Evolutionary conservation across 2,329 filamentous ascomycete genomes (phyloP).

Genomic region (Phaeophleospora eucalypticola): DNA sequence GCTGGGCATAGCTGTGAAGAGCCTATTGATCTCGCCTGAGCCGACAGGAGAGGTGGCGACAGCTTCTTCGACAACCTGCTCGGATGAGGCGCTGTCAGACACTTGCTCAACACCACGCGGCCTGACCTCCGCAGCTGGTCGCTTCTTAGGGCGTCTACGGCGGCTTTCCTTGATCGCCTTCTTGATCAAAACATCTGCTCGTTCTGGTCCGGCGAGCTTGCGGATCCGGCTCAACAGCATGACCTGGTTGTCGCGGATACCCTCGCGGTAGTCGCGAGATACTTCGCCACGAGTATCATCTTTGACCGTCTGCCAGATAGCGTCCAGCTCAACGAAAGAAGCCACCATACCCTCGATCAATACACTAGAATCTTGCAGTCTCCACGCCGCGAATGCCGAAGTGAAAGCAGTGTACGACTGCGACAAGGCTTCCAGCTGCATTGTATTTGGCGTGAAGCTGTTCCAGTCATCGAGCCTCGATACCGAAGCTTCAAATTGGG

Average conservation of each 20-base stretch:
- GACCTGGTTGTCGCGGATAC: constrained; percentile 75
- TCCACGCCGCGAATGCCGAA: constrained; percentile 79
- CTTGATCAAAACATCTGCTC: constrained; percentile 68
- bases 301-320: constrained; percentile 79
- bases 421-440: constrained; percentile 59
- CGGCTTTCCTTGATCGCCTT: constrained; percentile 70
- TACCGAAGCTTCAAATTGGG: constrained; percentile 71
- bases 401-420: constrained; percentile 70
- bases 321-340: constrained; percentile 78
- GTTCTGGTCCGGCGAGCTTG: constrained; percentile 66
- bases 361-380: constrained; percentile 72
- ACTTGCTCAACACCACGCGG: constrained; percentile 54
- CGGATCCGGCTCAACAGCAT: constrained; percentile 77
- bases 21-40: constrained; percentile 45
- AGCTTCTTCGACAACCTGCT: constrained; percentile 19
- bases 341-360: constrained; percentile 81
- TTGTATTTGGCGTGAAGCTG: constrained; percentile 61
- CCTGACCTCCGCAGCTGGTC: constrained; percentile 64
- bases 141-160: constrained; percentile 60
- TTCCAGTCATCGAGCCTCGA: constrained; percentile 63
- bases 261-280: constrained; percentile 70
- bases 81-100: constrained; percentile 13
- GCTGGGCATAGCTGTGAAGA: constrained; percentile 62
- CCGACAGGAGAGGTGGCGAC: constrained; percentile 17
- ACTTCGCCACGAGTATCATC: constrained; percentile 70